Evolutionary conservation across 1,139 yeast genomes (phyloP).

Genomic region (Taiozyma sp.): DNA sequence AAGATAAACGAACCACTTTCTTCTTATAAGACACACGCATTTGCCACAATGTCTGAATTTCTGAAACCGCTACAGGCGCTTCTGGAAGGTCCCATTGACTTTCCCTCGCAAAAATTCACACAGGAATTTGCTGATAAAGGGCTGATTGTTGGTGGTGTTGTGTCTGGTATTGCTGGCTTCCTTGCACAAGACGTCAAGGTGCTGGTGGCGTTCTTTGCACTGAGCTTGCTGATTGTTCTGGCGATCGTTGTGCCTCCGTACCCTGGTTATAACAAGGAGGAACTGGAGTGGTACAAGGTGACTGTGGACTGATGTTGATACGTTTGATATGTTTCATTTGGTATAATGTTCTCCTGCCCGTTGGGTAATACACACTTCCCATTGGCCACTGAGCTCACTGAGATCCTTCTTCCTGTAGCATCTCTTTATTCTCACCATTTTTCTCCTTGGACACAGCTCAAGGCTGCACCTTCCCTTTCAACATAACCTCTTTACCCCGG

Average conservation of each 20-base stretch:
- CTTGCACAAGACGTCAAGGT: slow-evolving; percentile 34
- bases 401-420: too few species aligned
- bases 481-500: background rate
- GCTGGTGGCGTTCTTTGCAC: slow-evolving; percentile 34
- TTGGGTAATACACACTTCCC: too few species aligned
- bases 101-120: slow-evolving; percentile 48
- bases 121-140: slow-evolving; percentile 25
- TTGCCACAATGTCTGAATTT: slow-evolving; percentile 9
- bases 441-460: background rate
- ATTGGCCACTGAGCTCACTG: too few species aligned
- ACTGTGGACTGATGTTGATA: slow-evolving; percentile 2
- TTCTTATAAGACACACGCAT: too few species aligned
- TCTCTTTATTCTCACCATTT: too few species aligned
- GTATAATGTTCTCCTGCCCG: too few species aligned
- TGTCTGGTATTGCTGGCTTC: slow-evolving; percentile 37
- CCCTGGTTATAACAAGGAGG: slow-evolving; percentile 44
- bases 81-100: slow-evolving; percentile 57
- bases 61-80: slow-evolving; percentile 11
- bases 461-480: background rate
- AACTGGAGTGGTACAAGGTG: slow-evolving; percentile 14
- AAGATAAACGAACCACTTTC: too few species aligned
- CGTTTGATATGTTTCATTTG: background rate
- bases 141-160: slow-evolving; percentile 28
- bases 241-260: slow-evolving; percentile 49
- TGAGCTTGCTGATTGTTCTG: slow-evolving; percentile 31